Conservation (phyloP, 2,329 filamentous ascomycete species). For the Scedosporium dehoogii region DNA sequence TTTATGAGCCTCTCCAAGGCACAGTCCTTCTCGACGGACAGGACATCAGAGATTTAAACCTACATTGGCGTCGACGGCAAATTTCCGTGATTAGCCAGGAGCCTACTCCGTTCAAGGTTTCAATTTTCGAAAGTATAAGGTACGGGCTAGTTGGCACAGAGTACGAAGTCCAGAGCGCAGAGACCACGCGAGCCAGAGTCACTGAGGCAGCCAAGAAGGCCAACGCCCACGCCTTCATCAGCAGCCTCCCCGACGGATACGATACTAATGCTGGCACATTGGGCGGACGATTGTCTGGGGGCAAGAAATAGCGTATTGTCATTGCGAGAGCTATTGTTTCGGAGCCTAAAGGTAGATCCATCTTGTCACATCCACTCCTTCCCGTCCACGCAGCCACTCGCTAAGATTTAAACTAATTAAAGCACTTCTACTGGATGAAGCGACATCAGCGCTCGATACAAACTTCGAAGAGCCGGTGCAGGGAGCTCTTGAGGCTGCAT, state of each 20-base stretch:
- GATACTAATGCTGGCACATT: constrained; percentile 92
- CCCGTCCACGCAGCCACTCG: no score
- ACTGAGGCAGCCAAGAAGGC: constrained; percentile 78
- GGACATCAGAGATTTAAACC: constrained; percentile 71
- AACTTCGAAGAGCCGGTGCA: constrained; percentile 93
- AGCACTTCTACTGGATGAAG: constrained; percentile 85
- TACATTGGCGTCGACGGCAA: constrained; percentile 85
- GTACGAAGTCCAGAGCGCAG: constrained; percentile 57
- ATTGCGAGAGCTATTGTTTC: constrained; percentile 87
- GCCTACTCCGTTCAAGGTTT: constrained; percentile 78
- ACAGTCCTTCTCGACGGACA: constrained; percentile 71
- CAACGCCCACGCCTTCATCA: constrained; percentile 90
- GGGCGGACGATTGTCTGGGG: constrained; percentile 84
- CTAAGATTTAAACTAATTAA: constrained; percentile 5
- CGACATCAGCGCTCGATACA: constrained; percentile 86
- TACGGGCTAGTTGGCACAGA: constrained; percentile 81
- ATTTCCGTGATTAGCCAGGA: constrained; percentile 91
- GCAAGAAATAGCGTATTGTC: constrained; percentile 93
- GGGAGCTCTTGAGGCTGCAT: constrained; percentile 77
- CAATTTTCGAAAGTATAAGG: constrained; percentile 83
- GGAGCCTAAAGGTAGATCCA: constrained; percentile 60
- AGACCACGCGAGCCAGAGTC: constrained; percentile 61
- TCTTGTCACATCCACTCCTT: no score
- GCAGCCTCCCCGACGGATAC: constrained; percentile 72
- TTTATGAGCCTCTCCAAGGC: constrained; percentile 83